Base-by-base conservation (phyloP, 2,329 filamentous ascomycete genomes). In the Ascochyta pisi region DNA sequence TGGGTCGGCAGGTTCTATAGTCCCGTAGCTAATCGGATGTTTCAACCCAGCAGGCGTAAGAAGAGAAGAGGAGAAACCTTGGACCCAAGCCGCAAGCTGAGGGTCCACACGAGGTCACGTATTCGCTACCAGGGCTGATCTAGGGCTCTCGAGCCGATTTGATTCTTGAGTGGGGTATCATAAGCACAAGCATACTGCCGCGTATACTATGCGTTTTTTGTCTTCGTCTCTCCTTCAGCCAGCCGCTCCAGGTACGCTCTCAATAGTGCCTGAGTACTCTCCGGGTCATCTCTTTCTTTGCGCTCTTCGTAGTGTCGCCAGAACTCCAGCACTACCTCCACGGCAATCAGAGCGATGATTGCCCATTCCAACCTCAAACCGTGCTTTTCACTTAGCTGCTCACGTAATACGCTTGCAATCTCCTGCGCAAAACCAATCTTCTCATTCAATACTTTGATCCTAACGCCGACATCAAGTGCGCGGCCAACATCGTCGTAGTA, bases 391-490 rank as follows among this genome's bases (percentile, higher is more conserved):
- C 90, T 96, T 51, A 96, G 83, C 72, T 93, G 88, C 75, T 97
- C 92, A 54, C 95, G 83, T 58, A 98, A 78, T 15, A 98, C 93
- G 48, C 83, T 91, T 6, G 95, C 92, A 73, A 97, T 97, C 75
- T 98, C 94, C 70, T 95, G 91, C 1, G 94, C 95, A 74, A 99
- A 98, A 70, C 96, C 94, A 86, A 99, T 96, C 79, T 96, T 96
- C 78, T 96, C 91, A 74, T 99, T 99, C 65, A 98, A 78, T 16
- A 91, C 88, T 68, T 90, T 91, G 78, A 98, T 98, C 46, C 95
- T 85, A 24, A 95, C 91, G 31, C 91, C 90, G 23, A 98, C 93
- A 75, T 98, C 95, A 33, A 99, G 83, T 0, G 92, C 92, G 50
- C 89, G 86, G 37, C 94, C 93, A 37, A 97, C 92, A 75, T 95